These are phyloP conservation scores for Persicaria tinctoria DNA, from an alignment of 148 eudicot species.

Conservation along the genomic window DNA sequence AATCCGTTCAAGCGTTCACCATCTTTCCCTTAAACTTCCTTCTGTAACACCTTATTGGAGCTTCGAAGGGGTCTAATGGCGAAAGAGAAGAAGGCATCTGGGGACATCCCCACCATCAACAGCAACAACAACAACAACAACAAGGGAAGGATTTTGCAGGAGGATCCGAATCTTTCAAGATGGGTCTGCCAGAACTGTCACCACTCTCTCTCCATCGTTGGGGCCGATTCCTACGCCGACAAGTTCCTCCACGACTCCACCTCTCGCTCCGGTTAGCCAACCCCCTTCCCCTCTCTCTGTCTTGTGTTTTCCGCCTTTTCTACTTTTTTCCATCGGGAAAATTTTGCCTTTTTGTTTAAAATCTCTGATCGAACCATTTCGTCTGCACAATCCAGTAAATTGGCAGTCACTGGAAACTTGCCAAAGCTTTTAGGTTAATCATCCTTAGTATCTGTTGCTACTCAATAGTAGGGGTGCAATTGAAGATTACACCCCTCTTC, in stretches of 20 bases:
- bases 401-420: neutral
- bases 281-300: slow-evolving; percentile 6
- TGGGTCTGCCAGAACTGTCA: slow-evolving; percentile 91
- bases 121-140: slow-evolving; percentile 15
- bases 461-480: neutral
- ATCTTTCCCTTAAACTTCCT: neutral
- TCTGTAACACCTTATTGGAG: neutral
- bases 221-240: slow-evolving; percentile 71
- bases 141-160: slow-evolving; percentile 46
- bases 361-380: neutral
- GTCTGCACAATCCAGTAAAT: neutral
- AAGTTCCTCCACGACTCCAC: slow-evolving; percentile 38
- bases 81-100: slow-evolving; percentile 15
- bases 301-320: neutral
- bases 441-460: neutral
- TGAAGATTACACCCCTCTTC: neutral
- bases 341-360: neutral
- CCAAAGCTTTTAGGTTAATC: neutral
- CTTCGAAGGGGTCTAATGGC: neutral
- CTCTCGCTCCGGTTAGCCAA: slow-evolving; percentile 47
- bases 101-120: neutral
- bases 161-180: slow-evolving; percentile 70
- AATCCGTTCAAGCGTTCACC: neutral
- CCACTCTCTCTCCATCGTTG: slow-evolving; percentile 65
- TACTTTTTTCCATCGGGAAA: neutral